phyloP scores from a whole-genome alignment of 768 basidiomycete species.

The Hebeloma cylindrosporum region DNA sequence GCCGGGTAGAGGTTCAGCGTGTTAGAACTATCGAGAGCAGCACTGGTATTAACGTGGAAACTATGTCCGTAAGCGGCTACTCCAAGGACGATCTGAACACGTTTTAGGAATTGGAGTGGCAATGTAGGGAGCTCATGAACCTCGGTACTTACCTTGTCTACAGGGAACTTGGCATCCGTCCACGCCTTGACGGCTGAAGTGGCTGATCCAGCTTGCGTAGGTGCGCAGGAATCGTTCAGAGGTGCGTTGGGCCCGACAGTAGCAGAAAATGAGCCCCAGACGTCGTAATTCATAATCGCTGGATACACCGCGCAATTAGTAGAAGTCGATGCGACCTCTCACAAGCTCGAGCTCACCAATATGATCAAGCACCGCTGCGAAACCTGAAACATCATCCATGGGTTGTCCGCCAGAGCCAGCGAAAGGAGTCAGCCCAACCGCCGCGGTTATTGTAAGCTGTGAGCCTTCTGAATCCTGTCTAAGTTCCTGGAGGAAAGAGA shows the following conservation, averaged over 20 bases:
- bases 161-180: constrained; percentile 75
- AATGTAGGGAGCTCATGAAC: not conserved
- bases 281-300: constrained; percentile 69
- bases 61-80: constrained; percentile 83
- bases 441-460: constrained; percentile 57
- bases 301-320: not conserved
- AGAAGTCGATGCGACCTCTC: not conserved
- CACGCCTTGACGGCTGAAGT: constrained; percentile 69
- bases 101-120: not conserved
- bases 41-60: constrained; percentile 46
- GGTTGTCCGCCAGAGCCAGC: constrained; percentile 56
- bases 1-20: constrained; percentile 46
- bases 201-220: constrained; percentile 69
- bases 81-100: constrained; percentile 66
- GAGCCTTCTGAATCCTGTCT: constrained; percentile 50
- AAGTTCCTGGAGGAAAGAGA: constrained; percentile 73
- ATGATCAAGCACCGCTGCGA: constrained; percentile 61
- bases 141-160: constrained; percentile 40
- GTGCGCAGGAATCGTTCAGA: constrained; percentile 70
- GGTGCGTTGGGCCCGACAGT: constrained; percentile 84
- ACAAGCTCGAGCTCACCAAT: constrained; percentile 32
- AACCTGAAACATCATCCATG: constrained; percentile 65
- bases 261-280: constrained; percentile 51
- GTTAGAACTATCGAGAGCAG: constrained; percentile 37
- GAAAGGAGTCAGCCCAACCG: constrained; percentile 44